These are phyloP conservation scores for Tagetes erecta DNA, from an alignment of 129 eudicot genomes.

Conservation along the genomic window DNA sequence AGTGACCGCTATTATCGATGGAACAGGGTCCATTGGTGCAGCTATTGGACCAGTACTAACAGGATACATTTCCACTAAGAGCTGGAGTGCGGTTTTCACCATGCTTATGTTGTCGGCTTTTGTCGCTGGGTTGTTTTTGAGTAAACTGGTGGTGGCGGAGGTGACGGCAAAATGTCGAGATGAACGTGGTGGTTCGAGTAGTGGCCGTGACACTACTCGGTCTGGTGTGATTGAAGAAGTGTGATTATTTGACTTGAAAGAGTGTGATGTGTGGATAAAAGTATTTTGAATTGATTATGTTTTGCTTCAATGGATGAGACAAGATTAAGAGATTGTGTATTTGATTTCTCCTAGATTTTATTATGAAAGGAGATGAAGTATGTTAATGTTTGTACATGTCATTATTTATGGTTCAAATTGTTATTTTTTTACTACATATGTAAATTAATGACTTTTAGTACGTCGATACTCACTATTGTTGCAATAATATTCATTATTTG, in stretches of 20 bases:
- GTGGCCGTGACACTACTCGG: background rate
- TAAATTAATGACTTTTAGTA: too few relatives aligned
- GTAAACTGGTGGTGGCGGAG: slow-evolving; percentile 73
- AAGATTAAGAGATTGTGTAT: too few relatives aligned
- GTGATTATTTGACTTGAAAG: background rate
- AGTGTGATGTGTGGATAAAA: too few relatives aligned
- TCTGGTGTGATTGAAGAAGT: slow-evolving; percentile 32
- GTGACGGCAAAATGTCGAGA: slow-evolving; percentile 53
- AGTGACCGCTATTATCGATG: slow-evolving; percentile 91
- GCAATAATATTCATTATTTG: too few relatives aligned
- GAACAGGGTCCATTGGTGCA: slow-evolving; percentile 95
- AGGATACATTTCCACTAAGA: slow-evolving; percentile 66
- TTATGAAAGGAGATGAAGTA: too few relatives aligned
- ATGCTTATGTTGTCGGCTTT: slow-evolving; percentile 78
- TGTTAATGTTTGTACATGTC: too few relatives aligned
- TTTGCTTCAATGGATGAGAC: too few relatives aligned
- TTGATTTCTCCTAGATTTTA: too few relatives aligned
- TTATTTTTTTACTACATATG: too few relatives aligned
- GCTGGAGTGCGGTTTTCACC: slow-evolving; percentile 82
- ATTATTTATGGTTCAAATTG: too few relatives aligned
- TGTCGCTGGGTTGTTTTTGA: slow-evolving; percentile 83
- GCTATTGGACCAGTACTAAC: slow-evolving; percentile 95
- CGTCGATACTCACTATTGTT: too few relatives aligned
- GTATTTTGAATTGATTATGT: too few relatives aligned
- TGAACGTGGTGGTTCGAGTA: slow-evolving; percentile 21